These are phyloP conservation scores for Coemansia sp. DNA, from an alignment of 192 early-diverging fungal species.

Conservation along the genomic window DNA sequence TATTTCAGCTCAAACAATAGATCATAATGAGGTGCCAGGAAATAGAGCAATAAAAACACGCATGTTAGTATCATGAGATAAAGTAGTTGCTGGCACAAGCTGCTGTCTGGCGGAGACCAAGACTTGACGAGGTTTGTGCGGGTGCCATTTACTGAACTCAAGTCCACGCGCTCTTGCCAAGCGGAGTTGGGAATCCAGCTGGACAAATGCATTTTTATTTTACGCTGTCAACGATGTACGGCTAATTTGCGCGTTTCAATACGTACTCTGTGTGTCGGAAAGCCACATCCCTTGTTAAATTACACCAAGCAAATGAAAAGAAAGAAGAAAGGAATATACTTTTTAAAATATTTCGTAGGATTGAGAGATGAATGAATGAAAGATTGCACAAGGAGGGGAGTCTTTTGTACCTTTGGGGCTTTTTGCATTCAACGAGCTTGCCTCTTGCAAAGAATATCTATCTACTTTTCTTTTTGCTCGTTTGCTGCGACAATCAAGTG, in stretches of 20 bases:
- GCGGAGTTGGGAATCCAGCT: background rate
- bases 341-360: background rate
- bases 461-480: background rate
- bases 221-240: background rate
- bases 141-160: no score
- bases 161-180: background rate
- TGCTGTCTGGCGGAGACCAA: background rate
- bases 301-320: conserved; percentile 9
- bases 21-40: no score
- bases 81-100: background rate
- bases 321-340: background rate
- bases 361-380: background rate
- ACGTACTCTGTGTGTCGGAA: conserved; percentile 71
- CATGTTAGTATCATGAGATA: background rate
- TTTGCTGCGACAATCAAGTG: background rate
- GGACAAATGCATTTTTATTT: background rate
- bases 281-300: conserved; percentile 61
- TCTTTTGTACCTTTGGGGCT: no score
- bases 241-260: background rate
- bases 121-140: background rate
- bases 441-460: background rate
- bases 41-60: background rate
- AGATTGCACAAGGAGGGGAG: conserved; percentile 3
- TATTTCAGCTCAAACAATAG: conserved; percentile 10
- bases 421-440: background rate